Evolutionary conservation across 441 rosid genomes (phyloP), one percentile per base, ranked within the genome.

Genomic region (Populus hybrid): DNA sequence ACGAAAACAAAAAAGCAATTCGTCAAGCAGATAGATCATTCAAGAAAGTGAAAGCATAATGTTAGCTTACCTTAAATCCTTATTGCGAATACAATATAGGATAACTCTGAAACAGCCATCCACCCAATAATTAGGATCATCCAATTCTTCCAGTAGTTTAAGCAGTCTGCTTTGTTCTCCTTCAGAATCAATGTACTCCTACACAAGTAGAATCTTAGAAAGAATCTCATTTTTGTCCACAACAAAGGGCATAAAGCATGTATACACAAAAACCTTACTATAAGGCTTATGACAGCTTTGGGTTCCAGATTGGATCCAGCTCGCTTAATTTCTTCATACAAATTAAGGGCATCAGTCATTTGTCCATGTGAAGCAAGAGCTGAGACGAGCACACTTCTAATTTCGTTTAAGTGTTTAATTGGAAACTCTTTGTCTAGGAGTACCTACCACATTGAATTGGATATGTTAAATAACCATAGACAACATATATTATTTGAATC

Each of bases 351-450:
- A 81, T 94, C 99, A 64, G 81, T 69, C 68, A 89, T 76, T 80
- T 84, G 85, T 82, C 95, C 97, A 82, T 84, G 82, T 73, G 86
- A 86, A 68, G 96, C 98, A 81, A 94, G 93, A 79, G 97, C 92
- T 18, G 86, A 82, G 73, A 93, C 82, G 75, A 96, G 95, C 24
- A 34, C 85, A 78, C 98, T 88, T 85, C 86, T 96, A 76, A 96
- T 84, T 87, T 93, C 98, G 70, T 82, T 84, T 57, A 70, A 80
- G 88, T 76, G 77, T 77, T 84, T 84, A 35, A 46, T 18, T 1
- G 92, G 87, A 77, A 89, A 77, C 42, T 67, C 84, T 70, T 70
- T 57, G 70, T 89, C 92, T 65, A 77, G 28, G 79, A 90, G 75
- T 80, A 95, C 93, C 99, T 95, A 87, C 79, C 57, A 79, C 30